Evolutionary conservation across 2,329 filamentous ascomycete species (phyloP).

Genomic region (Emydomyces testavorans): DNA sequence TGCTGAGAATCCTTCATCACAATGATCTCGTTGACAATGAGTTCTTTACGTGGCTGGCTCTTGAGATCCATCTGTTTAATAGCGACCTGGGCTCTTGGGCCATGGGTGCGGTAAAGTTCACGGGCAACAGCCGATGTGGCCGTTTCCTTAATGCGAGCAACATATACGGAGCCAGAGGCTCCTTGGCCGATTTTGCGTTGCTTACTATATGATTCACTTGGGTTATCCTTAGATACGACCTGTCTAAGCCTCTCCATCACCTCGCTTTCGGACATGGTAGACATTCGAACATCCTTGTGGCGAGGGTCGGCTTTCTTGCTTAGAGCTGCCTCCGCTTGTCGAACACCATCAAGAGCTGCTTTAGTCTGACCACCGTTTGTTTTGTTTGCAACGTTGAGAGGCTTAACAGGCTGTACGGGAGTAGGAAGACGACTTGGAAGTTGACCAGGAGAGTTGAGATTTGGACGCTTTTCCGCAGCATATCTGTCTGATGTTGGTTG

Average conservation of each 20-base stretch:
- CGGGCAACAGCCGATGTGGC: conserved; percentile 71
- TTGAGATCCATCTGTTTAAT: conserved; percentile 99
- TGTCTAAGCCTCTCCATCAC: conserved; percentile 94
- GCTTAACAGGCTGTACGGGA: conserved; percentile 54
- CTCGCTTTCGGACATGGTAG: conserved; percentile 91
- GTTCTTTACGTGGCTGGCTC: conserved; percentile 90
- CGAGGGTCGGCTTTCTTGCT: conserved; percentile 71
- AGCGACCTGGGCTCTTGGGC: conserved; percentile 75
- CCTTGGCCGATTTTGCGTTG: conserved; percentile 99
- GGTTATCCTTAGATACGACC: conserved; percentile 90
- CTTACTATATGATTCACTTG: conserved; percentile 91
- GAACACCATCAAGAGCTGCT: conserved; percentile 52
- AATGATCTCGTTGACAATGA: conserved; percentile 99
- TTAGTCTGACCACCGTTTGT: conserved; percentile 36
- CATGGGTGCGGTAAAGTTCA: conserved; percentile 66
- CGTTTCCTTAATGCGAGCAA: conserved; percentile 84
- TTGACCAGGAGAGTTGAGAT: conserved; percentile 38
- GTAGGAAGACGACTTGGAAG: conserved; percentile 49
- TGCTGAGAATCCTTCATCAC: conserved; percentile 99
- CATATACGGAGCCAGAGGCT: conserved; percentile 94
- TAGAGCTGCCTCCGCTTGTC: conserved; percentile 79
- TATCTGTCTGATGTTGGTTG: conserved; percentile 17
- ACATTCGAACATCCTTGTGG: conserved; percentile 93
- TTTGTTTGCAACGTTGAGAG: conserved; percentile 65
- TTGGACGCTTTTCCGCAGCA: conserved; percentile 22